Evolutionary conservation across 1,284 basidiomycete genomes (phyloP), one percentile per base, ranked within the genome.

Genomic region (Volvariella surrecta): DNA sequence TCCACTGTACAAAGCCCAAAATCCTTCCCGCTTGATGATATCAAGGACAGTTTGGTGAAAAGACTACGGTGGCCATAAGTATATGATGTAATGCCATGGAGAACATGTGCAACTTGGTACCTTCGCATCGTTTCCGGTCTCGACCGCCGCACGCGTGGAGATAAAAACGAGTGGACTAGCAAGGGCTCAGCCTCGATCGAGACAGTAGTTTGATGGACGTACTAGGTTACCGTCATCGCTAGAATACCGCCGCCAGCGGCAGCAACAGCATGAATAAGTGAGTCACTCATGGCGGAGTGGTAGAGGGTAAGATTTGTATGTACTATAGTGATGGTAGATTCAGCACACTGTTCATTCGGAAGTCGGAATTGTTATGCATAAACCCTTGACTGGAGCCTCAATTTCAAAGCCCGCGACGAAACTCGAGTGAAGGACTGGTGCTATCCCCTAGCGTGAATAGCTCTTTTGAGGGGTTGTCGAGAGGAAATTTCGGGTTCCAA

Each of bases 121-220:
- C 74, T 90, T 88, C 46, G 75, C 67, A 47, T 86, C 74, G 48
- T 78, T 85, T 66, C 82, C 89, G 1, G 84, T 84, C 54, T 92
- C 84, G 4, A 98, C 91, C 6, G 94, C 94, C 1, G 93, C 91
- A 39, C 94, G 79, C 1, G 93, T 98, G 3, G 90, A 94, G 28
- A 98, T 70, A 59, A 92, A 89, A 50, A 97, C 83, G 24, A 99
- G 74, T 6, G 95, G 95, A 59, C 89, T 94, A 39, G n/a, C 45
- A 19, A 47, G 38, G 15, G 11, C 15, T 44, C 22, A 32, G 38
- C 45, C 39, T 48, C 31, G 22, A 43, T 45, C 35, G 43, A 30
- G 40, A 37, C 31, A 37, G 49, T 18, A 45, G 31, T 38, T 37
- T 42, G 37, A 32, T 17, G 20, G 40, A 67, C 84, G 65, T 56